These are phyloP conservation scores for Bipolaris cookei DNA, from an alignment of 2,329 filamentous ascomycete genomes.

Conservation along the genomic window DNA sequence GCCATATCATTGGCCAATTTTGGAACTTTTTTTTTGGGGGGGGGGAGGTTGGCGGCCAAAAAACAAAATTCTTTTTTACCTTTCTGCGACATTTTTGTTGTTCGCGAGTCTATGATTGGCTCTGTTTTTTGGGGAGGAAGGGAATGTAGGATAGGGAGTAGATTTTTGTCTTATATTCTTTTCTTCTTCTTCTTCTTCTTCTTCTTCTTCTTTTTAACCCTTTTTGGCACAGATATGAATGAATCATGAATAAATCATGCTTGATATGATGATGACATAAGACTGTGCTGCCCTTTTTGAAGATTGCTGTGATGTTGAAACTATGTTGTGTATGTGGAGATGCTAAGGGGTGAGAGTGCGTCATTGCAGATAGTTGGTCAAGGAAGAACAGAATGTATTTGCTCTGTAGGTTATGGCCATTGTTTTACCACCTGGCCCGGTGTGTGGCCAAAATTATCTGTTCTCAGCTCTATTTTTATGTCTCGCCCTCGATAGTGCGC, in stretches of 20 bases:
- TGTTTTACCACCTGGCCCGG: no score
- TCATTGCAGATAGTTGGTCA: neutral
- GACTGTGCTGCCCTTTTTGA: neutral
- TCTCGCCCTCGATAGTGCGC: conserved; percentile 38
- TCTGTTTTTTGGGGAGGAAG: conserved; percentile 14
- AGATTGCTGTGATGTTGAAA: neutral
- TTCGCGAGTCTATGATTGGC: conserved; percentile 17
- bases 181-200: neutral
- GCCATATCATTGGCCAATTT: no score
- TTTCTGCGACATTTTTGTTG: conserved; percentile 18
- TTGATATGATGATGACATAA: neutral
- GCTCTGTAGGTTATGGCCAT: no score
- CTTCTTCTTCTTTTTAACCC: no score
- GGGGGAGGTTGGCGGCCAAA: no score
- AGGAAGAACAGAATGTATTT: neutral
- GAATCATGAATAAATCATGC: conserved; percentile 12
- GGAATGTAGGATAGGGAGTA: neutral
- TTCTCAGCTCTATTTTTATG: conserved; percentile 6
- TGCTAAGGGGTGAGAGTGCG: neutral
- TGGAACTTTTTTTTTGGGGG: neutral
- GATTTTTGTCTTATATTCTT: neutral
- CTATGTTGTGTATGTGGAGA: neutral
- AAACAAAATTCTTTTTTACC: neutral
- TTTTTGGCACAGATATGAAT: no score
- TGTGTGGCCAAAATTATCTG: neutral